phyloP scores from a whole-genome alignment of 345 rosid genomes.

The Barbarea vulgaris region DNA sequence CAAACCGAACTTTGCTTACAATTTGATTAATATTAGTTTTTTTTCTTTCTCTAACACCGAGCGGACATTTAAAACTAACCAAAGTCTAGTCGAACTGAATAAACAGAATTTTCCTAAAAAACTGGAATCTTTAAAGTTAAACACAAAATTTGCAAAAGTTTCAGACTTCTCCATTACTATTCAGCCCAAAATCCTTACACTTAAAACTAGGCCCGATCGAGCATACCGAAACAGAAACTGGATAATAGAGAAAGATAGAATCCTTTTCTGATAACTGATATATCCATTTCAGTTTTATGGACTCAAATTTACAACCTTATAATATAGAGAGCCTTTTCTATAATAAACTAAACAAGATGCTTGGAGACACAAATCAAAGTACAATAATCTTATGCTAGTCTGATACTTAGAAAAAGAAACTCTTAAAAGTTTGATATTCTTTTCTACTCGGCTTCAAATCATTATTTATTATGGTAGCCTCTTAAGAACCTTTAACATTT shows the following conservation, averaged over 20 bases:
- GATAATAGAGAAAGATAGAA: background rate
- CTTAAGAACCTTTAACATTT: background rate
- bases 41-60: too few species aligned
- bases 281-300: slow-evolving; percentile 2
- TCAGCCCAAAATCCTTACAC: background rate
- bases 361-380: background rate
- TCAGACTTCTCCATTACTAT: background rate
- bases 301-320: background rate
- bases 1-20: background rate
- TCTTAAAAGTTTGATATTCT: background rate
- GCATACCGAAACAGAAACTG: background rate
- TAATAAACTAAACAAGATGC: background rate
- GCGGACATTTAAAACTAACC: background rate
- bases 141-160: background rate
- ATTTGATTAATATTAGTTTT: too few species aligned
- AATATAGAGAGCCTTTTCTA: background rate
- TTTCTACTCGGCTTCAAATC: background rate
- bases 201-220: background rate
- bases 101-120: background rate
- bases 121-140: background rate
- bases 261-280: background rate
- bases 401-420: background rate
- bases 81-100: background rate
- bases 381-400: background rate
- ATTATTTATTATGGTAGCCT: background rate